Conservation (phyloP, 352 stramenopile genomes). For the Phytophthora lateralis region DNA sequence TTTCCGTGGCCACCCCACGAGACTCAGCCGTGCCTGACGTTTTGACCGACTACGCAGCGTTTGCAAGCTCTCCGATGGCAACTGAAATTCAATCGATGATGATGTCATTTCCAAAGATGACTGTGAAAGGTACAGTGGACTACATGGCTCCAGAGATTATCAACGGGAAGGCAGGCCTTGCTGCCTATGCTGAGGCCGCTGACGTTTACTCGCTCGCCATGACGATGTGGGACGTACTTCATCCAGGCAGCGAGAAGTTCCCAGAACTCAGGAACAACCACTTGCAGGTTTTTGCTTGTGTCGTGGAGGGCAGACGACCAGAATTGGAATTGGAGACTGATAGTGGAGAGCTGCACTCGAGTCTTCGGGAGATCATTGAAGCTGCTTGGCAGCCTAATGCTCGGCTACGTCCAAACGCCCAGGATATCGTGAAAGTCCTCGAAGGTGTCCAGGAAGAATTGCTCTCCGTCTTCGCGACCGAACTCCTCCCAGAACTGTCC, state of each 20-base stretch:
- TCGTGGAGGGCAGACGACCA: slow-evolving; percentile 49
- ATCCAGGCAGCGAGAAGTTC: slow-evolving; percentile 58
- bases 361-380: slow-evolving; percentile 49
- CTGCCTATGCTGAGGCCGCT: slow-evolving; percentile 62
- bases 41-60: slow-evolving; percentile 9
- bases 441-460: slow-evolving; percentile 57
- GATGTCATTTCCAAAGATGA: slow-evolving; percentile 41
- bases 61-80: slow-evolving; percentile 16
- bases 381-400: slow-evolving; percentile 51
- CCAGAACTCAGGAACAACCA: slow-evolving; percentile 53
- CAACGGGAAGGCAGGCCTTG: slow-evolving; percentile 56
- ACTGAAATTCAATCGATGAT: slow-evolving; percentile 10
- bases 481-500: slow-evolving; percentile 32
- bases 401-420: slow-evolving; percentile 40
- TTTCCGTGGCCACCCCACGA: background rate
- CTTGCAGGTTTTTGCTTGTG: slow-evolving; percentile 51
- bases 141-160: slow-evolving; percentile 88
- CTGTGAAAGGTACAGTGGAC: slow-evolving; percentile 71
- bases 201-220: slow-evolving; percentile 81
- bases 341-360: slow-evolving; percentile 28
- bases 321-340: slow-evolving; percentile 10
- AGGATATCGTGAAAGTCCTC: slow-evolving; percentile 44
- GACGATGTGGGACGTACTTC: slow-evolving; percentile 80
- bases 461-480: slow-evolving; percentile 27
- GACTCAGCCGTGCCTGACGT: background rate